Percentiles rank a stretch among this genome's conserved stretches.
Conservation (phyloP, 495 filamentous ascomycete genomes). For the Penicillium daleae region DNA sequence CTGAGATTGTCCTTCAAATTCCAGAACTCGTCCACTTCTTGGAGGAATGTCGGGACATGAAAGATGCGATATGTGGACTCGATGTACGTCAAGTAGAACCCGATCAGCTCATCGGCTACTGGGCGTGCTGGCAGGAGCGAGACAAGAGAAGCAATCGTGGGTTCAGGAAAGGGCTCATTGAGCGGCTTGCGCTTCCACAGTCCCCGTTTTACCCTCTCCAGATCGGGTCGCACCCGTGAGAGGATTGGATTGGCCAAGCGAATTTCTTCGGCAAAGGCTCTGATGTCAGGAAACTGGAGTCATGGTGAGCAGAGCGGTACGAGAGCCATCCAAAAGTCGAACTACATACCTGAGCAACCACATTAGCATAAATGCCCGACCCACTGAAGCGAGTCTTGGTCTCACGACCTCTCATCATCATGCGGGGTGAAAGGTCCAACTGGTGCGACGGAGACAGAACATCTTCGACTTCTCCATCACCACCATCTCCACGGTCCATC, state of each 20-base stretch:
- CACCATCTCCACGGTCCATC: slow-evolving; percentile 13
- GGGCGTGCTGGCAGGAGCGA: slow-evolving; percentile 44
- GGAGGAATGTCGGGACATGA: slow-evolving; percentile 60
- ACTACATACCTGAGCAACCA: slow-evolving; percentile 44
- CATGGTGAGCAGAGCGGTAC: background rate
- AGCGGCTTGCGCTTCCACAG: slow-evolving; percentile 42
- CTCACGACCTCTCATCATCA: slow-evolving; percentile 50
- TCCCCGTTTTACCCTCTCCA: slow-evolving; percentile 39
- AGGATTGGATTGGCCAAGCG: slow-evolving; percentile 43
- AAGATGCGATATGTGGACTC: slow-evolving; percentile 62
- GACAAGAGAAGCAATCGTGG: slow-evolving; percentile 36
- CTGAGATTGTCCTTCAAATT: slow-evolving; percentile 31
- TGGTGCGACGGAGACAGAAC: slow-evolving; percentile 40
- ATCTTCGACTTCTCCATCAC: slow-evolving; percentile 25
- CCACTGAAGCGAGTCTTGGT: slow-evolving; percentile 50
- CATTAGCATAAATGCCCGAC: slow-evolving; percentile 47
- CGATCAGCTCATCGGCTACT: slow-evolving; percentile 54
- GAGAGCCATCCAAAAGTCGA: background rate
- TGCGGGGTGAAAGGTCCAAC: slow-evolving; percentile 43
- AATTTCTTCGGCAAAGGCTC: slow-evolving; percentile 48
- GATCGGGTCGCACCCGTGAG: slow-evolving; percentile 40
- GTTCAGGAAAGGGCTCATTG: slow-evolving; percentile 38
- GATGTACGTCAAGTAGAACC: slow-evolving; percentile 56
- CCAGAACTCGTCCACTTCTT: slow-evolving; percentile 59
- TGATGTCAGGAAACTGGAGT: slow-evolving; percentile 47